Evolutionary conservation across 306 rosid species (phyloP).

Genomic region (Casuarina glauca): DNA sequence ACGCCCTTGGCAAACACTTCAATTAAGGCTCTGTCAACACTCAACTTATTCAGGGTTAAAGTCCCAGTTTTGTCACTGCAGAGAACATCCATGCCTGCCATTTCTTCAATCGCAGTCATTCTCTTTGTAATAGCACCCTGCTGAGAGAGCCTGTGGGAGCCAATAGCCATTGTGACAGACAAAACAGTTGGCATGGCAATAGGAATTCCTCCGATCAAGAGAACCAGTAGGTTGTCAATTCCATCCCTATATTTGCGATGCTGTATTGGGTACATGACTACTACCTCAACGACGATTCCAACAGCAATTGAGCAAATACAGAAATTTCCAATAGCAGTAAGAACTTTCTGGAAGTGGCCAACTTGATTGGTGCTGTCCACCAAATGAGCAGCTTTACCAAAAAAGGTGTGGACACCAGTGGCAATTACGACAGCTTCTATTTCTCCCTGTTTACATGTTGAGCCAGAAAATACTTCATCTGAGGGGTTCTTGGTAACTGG

Average conservation of each 20-base stretch:
- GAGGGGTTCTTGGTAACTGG: slow-evolving; percentile 89
- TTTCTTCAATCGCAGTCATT: slow-evolving; percentile 99
- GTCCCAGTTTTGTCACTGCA: slow-evolving; percentile 99
- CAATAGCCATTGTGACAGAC: slow-evolving; percentile 99
- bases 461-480: slow-evolving; percentile 96
- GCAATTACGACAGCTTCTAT: slow-evolving; percentile 98
- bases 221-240: slow-evolving; percentile 91
- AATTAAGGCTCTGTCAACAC: slow-evolving; percentile 76
- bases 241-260: slow-evolving; percentile 88
- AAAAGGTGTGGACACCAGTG: slow-evolving; percentile 98
- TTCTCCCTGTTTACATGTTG: slow-evolving; percentile 98
- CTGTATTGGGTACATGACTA: slow-evolving; percentile 96
- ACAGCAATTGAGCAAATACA: slow-evolving; percentile 93
- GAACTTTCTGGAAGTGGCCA: slow-evolving; percentile 99
- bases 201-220: slow-evolving; percentile 97
- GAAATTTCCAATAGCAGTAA: slow-evolving; percentile 96
- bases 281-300: slow-evolving; percentile 70
- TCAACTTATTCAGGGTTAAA: slow-evolving; percentile 78
- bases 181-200: slow-evolving; percentile 99
- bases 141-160: slow-evolving; percentile 96
- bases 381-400: slow-evolving; percentile 96
- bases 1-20: slow-evolving; percentile 90
- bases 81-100: slow-evolving; percentile 99
- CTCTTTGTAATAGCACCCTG: slow-evolving; percentile 98
- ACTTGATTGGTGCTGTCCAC: slow-evolving; percentile 99